These are phyloP conservation scores for Nannochloris sp. DNA, from an alignment of 139 green algal genomes.

Conservation along the genomic window DNA sequence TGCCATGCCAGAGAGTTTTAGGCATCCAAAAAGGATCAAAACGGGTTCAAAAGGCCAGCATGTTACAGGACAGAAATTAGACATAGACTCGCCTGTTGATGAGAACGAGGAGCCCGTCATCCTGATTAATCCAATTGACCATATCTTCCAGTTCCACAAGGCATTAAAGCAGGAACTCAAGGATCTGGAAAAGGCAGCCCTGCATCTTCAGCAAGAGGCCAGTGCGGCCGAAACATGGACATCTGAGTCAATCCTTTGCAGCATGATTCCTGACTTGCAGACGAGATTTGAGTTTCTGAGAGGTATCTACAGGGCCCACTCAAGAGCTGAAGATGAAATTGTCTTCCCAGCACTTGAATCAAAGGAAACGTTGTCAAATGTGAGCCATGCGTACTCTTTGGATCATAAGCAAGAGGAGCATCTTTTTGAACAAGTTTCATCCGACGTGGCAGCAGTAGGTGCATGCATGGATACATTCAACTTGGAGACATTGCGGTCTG, in stretches of 20 bases:
- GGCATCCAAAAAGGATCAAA: neutral
- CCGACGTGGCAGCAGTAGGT: conserved; percentile 13
- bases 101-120: conserved; percentile 3
- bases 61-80: too few species aligned
- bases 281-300: conserved; percentile 88
- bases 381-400: conserved; percentile 91
- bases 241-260: neutral
- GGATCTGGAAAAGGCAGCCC: conserved; percentile 67
- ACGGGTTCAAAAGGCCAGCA: neutral
- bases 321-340: conserved; percentile 85
- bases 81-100: neutral
- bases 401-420: conserved; percentile 92
- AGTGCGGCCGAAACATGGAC: conserved; percentile 6
- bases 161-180: conserved; percentile 61
- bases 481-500: conserved; percentile 20
- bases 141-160: conserved; percentile 91
- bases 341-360: conserved; percentile 95
- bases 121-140: conserved; percentile 77
- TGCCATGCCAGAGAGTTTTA: neutral
- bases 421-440: conserved; percentile 66
- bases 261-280: conserved; percentile 44
- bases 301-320: conserved; percentile 72
- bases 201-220: conserved; percentile 30
- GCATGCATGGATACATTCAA: conserved; percentile 3
- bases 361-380: conserved; percentile 86